phyloP scores from a whole-genome alignment of 495 filamentous ascomycete genomes.

The Penicillium samsonianum region DNA sequence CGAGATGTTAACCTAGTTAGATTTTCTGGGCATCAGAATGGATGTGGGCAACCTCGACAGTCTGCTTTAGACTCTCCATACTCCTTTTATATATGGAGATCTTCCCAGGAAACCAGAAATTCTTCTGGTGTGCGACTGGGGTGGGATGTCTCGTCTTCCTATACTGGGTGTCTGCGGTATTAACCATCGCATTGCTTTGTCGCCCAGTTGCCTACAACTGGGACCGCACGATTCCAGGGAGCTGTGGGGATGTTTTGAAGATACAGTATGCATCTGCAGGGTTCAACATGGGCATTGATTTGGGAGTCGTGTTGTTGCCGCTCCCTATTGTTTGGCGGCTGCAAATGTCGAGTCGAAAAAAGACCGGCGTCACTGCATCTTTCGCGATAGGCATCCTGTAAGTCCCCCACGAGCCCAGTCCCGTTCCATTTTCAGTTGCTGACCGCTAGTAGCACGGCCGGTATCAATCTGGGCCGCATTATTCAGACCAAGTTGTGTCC shows the following conservation, averaged over 20 bases:
- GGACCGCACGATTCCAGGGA: constrained; percentile 16
- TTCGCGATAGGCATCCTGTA: constrained; percentile 24
- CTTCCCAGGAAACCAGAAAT: constrained; percentile 5
- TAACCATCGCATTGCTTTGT: constrained; percentile 22
- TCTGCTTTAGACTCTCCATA: constrained; percentile 19
- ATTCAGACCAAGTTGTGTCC: constrained; percentile 18
- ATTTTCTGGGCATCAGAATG: constrained; percentile 23
- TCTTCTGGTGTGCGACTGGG: constrained; percentile 12
- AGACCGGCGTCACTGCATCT: constrained; percentile 14
- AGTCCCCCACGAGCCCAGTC: background rate
- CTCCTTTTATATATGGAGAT: constrained; percentile 16
- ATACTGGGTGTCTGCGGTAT: constrained; percentile 21
- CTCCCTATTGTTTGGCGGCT: constrained; percentile 21
- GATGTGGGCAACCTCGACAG: constrained; percentile 17
- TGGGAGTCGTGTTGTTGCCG: constrained; percentile 21
- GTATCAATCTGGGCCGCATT: constrained; percentile 25
- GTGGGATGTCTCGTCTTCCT: constrained; percentile 16
- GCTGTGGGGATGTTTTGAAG: constrained; percentile 19
- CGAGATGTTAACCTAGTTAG: background rate
- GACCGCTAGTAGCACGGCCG: constrained; percentile 10
- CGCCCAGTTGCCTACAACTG: constrained; percentile 26
- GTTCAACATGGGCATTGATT: constrained; percentile 25
- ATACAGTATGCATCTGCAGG: constrained; percentile 22
- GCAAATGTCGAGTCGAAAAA: constrained; percentile 20
- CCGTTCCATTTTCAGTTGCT: background rate